A percentile compares a stretch with the other conserved stretches of the same genome.
Evolutionary conservation across 2,329 filamentous ascomycete species (phyloP).

Genomic region (Botrytis aclada): DNA sequence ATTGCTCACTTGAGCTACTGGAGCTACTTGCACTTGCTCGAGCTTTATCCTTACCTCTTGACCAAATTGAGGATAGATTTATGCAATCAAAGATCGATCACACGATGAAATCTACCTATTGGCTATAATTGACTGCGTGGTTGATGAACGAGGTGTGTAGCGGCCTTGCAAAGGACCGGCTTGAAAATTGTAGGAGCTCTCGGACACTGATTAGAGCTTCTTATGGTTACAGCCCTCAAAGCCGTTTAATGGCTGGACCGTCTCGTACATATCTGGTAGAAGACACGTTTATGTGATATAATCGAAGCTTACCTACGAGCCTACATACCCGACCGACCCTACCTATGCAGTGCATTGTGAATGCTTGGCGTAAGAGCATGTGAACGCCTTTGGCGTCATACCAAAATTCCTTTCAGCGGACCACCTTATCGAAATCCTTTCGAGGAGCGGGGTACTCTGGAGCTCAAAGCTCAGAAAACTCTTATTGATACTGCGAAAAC

Average conservation of each 20-base stretch:
- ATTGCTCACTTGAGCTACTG: neutral
- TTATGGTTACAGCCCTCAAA: neutral
- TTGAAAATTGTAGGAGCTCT: neutral
- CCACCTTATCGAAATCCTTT: neutral
- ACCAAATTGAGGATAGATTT: neutral
- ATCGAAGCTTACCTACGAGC: slow-evolving; percentile 8
- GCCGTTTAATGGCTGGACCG: neutral
- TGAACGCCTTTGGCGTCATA: neutral
- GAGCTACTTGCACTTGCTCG: neutral
- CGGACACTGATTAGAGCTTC: neutral
- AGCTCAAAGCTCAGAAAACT: neutral
- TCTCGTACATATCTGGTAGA: neutral
- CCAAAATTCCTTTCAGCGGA: neutral
- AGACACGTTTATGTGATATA: neutral
- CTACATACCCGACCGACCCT: neutral
- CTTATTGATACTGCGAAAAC: neutral
- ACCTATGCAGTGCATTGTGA: neutral
- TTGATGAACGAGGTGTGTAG: neutral
- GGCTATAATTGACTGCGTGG: neutral
- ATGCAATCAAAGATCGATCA: neutral
- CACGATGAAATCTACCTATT: neutral
- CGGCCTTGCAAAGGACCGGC: neutral
- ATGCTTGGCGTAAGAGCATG: neutral
- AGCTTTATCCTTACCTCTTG: neutral
- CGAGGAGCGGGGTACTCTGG: neutral